phyloP scores from a whole-genome alignment of 305 asterid species.

The Solanum hybrid region DNA sequence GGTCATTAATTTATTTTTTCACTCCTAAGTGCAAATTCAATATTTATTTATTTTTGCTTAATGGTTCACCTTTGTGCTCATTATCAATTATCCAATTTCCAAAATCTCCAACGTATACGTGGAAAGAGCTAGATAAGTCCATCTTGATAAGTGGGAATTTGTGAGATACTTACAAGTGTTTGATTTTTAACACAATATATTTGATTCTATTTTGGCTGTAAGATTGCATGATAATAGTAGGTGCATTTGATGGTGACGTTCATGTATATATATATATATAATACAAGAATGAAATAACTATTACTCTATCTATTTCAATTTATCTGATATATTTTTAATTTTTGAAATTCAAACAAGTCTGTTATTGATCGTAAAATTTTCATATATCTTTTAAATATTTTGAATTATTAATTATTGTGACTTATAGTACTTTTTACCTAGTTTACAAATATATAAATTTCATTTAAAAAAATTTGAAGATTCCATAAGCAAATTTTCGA shows the following conservation, averaged over 20 bases:
- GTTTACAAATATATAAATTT: no score
- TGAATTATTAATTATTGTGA: no score
- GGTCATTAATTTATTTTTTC: background rate
- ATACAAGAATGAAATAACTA: background rate
- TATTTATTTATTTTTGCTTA: background rate
- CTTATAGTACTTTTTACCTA: no score
- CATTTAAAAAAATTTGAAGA: no score
- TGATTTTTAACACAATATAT: background rate
- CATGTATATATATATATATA: background rate
- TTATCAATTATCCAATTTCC: background rate
- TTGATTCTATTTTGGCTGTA: background rate
- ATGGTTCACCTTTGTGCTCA: background rate
- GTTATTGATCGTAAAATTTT: no score
- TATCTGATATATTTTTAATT: accelerated
- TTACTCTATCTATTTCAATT: background rate
- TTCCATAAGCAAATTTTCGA: no score
- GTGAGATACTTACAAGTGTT: background rate
- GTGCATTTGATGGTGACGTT: background rate
- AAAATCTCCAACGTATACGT: background rate
- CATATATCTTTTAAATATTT: no score
- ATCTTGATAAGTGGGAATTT: background rate
- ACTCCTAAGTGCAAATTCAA: background rate
- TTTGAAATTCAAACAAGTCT: no score
- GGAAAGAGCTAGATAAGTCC: background rate
- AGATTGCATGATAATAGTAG: background rate